A percentile compares a stretch with the other conserved stretches of the same genome.
Evolutionary conservation across 2,329 filamentous ascomycete genomes (phyloP).

Genomic region (Didymella pomorum): DNA sequence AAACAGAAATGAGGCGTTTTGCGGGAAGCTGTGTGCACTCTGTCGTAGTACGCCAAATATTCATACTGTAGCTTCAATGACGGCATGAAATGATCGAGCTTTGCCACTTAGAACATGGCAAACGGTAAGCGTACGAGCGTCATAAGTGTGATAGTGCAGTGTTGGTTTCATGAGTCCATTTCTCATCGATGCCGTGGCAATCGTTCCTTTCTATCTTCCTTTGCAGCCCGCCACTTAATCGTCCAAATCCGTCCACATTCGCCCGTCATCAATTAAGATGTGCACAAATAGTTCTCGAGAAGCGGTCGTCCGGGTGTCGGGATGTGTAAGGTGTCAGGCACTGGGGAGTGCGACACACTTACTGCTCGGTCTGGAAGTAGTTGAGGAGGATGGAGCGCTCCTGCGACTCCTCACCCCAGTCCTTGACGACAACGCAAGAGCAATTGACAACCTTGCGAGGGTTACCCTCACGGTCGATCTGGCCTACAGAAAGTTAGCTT

Average conservation of each 20-base stretch:
- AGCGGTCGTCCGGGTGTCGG: slow-evolving; percentile 11
- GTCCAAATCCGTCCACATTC: slow-evolving; percentile 9
- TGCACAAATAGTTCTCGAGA: slow-evolving; percentile 7
- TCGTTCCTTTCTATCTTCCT: slow-evolving; percentile 20
- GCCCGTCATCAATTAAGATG: slow-evolving; percentile 19
- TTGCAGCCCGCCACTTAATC: slow-evolving; percentile 9
- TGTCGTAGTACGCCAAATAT: too few relatives aligned
- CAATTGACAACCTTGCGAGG: slow-evolving; percentile 99
- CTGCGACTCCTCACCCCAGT: slow-evolving; percentile 99
- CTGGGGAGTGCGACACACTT: slow-evolving; percentile 40
- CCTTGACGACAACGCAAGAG: slow-evolving; percentile 99
- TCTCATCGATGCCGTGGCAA: slow-evolving; percentile 18
- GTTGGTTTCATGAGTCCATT: slow-evolving; percentile 22
- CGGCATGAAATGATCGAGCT: too few relatives aligned
- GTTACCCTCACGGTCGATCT: slow-evolving; percentile 98
- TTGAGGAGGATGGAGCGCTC: slow-evolving; percentile 99
- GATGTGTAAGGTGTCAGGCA: slow-evolving; percentile 13
- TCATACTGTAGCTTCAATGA: too few relatives aligned
- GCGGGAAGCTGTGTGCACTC: too few relatives aligned
- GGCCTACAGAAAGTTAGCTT: slow-evolving; percentile 66
- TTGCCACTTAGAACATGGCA: not conserved
- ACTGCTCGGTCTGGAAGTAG: slow-evolving; percentile 94
- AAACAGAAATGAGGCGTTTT: too few relatives aligned
- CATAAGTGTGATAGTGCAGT: not conserved
- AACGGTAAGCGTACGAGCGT: not conserved